These are phyloP conservation scores for Zelonia costaricensis DNA, from an alignment of 208 protist genomes.

Conservation along the genomic window DNA sequence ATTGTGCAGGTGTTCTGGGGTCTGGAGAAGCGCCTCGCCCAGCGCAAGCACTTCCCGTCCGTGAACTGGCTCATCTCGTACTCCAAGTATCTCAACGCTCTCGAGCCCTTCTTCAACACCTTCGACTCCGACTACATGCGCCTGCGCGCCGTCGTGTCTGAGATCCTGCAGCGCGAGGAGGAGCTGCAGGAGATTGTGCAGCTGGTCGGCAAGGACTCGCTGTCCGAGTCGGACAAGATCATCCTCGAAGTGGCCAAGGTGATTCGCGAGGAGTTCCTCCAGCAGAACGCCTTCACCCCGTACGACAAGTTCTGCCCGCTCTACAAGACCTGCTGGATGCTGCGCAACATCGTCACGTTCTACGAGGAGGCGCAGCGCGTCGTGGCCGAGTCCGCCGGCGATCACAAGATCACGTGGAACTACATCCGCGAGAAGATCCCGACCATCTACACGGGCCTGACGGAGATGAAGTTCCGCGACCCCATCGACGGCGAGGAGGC, in stretches of 20 bases:
- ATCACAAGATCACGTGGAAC: constrained; percentile 96
- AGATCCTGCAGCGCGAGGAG: constrained; percentile 99
- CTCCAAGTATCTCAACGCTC: constrained; percentile 98
- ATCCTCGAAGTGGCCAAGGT: constrained; percentile 99
- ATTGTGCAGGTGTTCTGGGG: constrained; percentile 99
- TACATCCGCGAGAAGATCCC: constrained; percentile 94
- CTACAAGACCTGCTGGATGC: constrained; percentile 99
- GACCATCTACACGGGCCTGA: constrained; percentile 82
- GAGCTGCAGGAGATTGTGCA: constrained; percentile 99
- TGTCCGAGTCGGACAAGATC: constrained; percentile 99
- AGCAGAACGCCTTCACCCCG: constrained; percentile 99
- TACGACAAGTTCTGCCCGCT: constrained; percentile 98
- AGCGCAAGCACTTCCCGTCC: constrained; percentile 99
- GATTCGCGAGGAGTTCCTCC: constrained; percentile 99
- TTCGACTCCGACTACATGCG: constrained; percentile 96
- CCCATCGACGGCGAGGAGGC: constrained; percentile 83
- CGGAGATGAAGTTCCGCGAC: constrained; percentile 93
- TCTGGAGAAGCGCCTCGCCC: constrained; percentile 99
- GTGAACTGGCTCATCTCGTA: constrained; percentile 99
- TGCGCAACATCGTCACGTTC: constrained; percentile 98
- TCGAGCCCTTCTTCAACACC: constrained; percentile 98
- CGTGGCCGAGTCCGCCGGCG: constrained; percentile 82
- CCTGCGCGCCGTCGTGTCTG: constrained; percentile 91
- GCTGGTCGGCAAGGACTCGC: constrained; percentile 99
- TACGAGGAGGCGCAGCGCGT: constrained; percentile 95